Evolutionary conservation across 495 filamentous ascomycete genomes (phyloP), one percentile per base, ranked within the genome.

Genomic region (Aspergillus avenaceus): DNA sequence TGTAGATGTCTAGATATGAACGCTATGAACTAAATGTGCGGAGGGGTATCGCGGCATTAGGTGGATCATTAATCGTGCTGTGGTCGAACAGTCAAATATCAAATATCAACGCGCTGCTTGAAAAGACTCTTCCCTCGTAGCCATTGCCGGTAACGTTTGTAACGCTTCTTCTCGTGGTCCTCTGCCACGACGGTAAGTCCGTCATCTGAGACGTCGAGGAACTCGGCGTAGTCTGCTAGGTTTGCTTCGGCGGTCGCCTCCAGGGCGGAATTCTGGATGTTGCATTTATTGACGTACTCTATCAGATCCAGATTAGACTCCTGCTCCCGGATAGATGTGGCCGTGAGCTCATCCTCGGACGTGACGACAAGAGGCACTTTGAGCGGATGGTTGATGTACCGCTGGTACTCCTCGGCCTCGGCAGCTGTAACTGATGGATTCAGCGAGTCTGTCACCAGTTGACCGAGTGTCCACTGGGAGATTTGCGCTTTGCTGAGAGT

Each of bases 111-210:
- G 51, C 85, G 81, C 78, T 95, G 91, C 71, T 96, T 96, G 60
- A 96, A 96, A 52, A 96, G 73, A 60, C 87, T 91, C 74, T 96
- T 96, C 13, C 91, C 91, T 53, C 84, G 78, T 59, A 97, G 70
- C 92, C 92, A 97, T 68, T 96, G 91, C 59, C 84, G 73, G 67
- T 98, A 98, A 0, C 91, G 89, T 68, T 91, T 96, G 65, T 98
- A 98, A 54, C 95, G 73, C 77, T 96, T 96, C 77, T 93, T 97
- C 27, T 74, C 71, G 41, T 79, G 74, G 65, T 97, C 93, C 60
- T 91, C 90, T 32, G 87, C 81, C 12, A 79, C 83, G 13, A 97
- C 92, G n/a, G 87, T 90, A 25, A 98, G 71, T 8, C 88, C 88
- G 54, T 96, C 88, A 21, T 93, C 88, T 13, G 77, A 79, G 3